phyloP scores from a whole-genome alignment of 2,329 filamentous ascomycete genomes.

The Aspergillus pseudotamarii region DNA sequence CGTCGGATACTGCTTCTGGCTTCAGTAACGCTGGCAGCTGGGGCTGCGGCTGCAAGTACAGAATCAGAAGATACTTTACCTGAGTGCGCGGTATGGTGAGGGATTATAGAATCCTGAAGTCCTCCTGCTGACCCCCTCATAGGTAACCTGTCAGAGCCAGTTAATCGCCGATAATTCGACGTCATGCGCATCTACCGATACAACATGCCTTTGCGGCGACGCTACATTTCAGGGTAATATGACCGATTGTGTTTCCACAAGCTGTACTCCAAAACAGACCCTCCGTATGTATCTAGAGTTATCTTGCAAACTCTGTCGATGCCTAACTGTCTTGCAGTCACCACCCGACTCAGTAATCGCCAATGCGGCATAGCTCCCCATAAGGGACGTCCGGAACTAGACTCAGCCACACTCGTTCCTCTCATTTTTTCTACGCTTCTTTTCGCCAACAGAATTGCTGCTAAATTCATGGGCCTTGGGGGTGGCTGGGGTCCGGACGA shows the following conservation, averaged over 20 bases:
- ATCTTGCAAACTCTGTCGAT: neutral
- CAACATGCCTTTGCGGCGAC: conserved; percentile 12
- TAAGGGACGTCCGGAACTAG: conserved; percentile 12
- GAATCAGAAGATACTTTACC: neutral
- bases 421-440: conserved; percentile 18
- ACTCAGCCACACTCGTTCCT: conserved; percentile 16
- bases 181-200: conserved; percentile 3
- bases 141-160: neutral
- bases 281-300: conserved; percentile 8
- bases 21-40: neutral
- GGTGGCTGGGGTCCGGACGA: conserved; percentile 23
- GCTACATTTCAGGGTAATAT: neutral
- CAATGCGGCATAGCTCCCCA: conserved; percentile 17
- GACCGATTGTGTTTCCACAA: conserved; percentile 1
- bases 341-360: conserved; percentile 9
- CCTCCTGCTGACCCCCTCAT: neutral
- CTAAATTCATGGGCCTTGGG: conserved; percentile 17
- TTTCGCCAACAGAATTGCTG: conserved; percentile 16
- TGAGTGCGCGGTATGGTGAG: neutral
- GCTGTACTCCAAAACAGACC: conserved; percentile 8
- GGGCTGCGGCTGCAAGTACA: neutral
- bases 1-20: neutral
- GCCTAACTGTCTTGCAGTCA: conserved; percentile 1
- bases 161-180: neutral
- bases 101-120: no score